A percentile compares a stretch with the other conserved stretches of the same genome.
Conservation (phyloP, 164 flowering plant genomes). For the Berberis vulgaris region DNA sequence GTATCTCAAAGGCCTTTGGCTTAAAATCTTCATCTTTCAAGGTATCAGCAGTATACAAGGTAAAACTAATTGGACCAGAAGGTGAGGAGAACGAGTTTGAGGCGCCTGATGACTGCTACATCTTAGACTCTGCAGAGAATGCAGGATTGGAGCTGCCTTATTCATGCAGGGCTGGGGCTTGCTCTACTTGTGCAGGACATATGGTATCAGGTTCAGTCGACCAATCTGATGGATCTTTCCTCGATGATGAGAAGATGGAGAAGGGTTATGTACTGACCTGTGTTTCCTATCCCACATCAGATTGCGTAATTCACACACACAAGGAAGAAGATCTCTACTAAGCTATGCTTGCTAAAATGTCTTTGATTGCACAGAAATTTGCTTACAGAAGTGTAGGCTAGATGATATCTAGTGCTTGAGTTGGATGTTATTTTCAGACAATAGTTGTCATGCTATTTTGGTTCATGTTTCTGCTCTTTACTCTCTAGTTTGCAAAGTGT, state of each 20-base stretch:
- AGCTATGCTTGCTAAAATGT: not conserved
- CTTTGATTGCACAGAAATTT: not conserved
- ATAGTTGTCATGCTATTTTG: no score
- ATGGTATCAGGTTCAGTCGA: conserved; percentile 47
- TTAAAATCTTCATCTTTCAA: conserved; percentile 35
- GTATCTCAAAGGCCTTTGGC: conserved; percentile 39
- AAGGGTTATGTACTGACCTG: conserved; percentile 63
- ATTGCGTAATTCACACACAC: conserved; percentile 73
- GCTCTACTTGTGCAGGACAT: conserved; percentile 76
- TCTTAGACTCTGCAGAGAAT: conserved; percentile 61
- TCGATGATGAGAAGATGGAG: conserved; percentile 49
- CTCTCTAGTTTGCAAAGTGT: no score
- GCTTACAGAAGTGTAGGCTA: not conserved
- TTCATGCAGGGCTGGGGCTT: conserved; percentile 79
- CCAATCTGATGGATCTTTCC: conserved; percentile 75
- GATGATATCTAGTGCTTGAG: not conserved
- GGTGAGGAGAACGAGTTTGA: conserved; percentile 58
- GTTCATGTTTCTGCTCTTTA: no score
- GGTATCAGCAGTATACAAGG: conserved; percentile 46
- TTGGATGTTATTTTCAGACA: no score
- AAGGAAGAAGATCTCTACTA: conserved; percentile 61
- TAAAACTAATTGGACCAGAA: conserved; percentile 61
- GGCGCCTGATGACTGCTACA: conserved; percentile 57
- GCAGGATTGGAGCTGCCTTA: conserved; percentile 72
- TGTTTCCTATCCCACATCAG: conserved; percentile 54